These are phyloP conservation scores for Dictyostelium purpureum DNA, from an alignment of 78 protist genomes.

Conservation along the genomic window DNA sequence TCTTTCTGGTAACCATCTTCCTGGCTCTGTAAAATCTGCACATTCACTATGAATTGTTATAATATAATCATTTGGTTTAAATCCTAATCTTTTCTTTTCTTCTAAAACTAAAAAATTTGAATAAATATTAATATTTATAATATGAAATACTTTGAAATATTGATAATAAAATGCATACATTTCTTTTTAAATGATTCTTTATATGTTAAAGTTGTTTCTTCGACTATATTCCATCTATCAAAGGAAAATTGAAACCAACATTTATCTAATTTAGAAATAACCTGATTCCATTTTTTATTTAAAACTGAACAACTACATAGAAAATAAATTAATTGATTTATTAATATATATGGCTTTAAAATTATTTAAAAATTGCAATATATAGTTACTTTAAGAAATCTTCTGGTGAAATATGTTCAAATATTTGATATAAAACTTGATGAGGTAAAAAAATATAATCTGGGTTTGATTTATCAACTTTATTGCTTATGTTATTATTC, in stretches of 20 bases:
- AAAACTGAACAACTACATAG: background rate
- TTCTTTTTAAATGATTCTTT: slow-evolving; percentile 1
- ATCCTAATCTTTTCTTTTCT: slow-evolving; percentile 62
- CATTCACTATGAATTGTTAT: slow-evolving; percentile 36
- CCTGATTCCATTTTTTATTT: slow-evolving; percentile 30
- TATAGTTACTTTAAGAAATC: slow-evolving; percentile 31
- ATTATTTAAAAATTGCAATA: background rate
- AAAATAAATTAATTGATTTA: background rate
- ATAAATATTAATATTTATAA: background rate
- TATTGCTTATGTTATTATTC: background rate
- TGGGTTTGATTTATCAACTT: background rate
- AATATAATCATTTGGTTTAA: slow-evolving; percentile 32
- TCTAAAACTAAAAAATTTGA: background rate
- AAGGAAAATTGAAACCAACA: slow-evolving; percentile 10
- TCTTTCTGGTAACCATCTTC: slow-evolving; percentile 37
- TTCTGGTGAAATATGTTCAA: slow-evolving; percentile 22
- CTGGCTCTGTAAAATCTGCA: slow-evolving; percentile 32
- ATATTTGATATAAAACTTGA: background rate
- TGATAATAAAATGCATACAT: background rate
- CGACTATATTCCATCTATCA: slow-evolving; percentile 19
- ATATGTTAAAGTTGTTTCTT: background rate
- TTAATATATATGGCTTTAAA: background rate
- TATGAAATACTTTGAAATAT: background rate
- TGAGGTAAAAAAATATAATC: slow-evolving; percentile 44
- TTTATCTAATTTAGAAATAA: slow-evolving; percentile 25